Base-by-base conservation (phyloP, 352 stramenopile genomes). In the Globisporangium megalacanthum region DNA sequence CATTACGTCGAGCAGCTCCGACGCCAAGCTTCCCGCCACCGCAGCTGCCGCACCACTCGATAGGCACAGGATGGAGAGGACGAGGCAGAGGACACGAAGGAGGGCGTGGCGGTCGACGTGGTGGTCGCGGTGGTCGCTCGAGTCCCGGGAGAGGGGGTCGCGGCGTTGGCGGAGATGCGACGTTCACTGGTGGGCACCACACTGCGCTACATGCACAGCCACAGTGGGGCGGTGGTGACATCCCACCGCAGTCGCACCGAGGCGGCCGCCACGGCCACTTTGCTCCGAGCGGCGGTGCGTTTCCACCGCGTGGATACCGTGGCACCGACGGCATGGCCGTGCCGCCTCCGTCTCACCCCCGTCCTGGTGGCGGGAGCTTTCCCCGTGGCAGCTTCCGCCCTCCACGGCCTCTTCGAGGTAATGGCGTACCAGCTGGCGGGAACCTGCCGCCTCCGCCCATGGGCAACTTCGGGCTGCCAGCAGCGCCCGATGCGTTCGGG, bases 11-110 rank as follows among this genome's bases (percentile, higher is more conserved):
- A 49, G 14, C n/a, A 65, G 52, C 19, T 39, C 44, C 46, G 6
- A 8, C 45, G 17, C 50, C 19, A 37, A 8, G n/a, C 10, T 67
- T 71, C 49, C 56, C 52, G 44, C 31, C 47, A 36, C 56, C 6
- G 41, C 25, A 52, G 9, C 35, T 13, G 35, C 25, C 25, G 4
- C 25, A 29, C 25, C 50, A 65, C 22, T 22, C 50, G 42, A 44
- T 58, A 36, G 55, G 61, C 19, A 68, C 68, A 7, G 52, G 67
- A 36, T 73, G 69, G 66, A 65, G 65, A 69, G 67, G 60, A 14
- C 73, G 52, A 55, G 75, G 72, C 10, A 67, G 66, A 60, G 73
- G 68, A 10, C 65, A 67, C 56, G 69, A 81, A 19, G 55, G 62
- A 33, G 54, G 59, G 53, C 55, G 56, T 41, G 35, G 55, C 11